Base-by-base conservation (phyloP, 208 protist species). In the Wallacemonas sp. region DNA sequence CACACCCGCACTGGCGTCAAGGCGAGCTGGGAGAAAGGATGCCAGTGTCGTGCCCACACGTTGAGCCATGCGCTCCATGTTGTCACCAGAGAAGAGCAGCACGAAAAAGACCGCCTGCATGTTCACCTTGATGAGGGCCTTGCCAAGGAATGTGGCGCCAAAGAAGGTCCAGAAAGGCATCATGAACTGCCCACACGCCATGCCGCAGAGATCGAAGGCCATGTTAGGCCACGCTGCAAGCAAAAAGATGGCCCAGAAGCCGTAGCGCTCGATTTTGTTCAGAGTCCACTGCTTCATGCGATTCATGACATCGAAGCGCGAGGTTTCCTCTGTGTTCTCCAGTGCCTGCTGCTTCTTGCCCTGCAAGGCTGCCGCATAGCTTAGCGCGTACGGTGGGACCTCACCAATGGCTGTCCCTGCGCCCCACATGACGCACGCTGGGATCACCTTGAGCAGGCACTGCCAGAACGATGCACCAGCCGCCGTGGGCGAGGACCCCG, bases 131-230 rank as follows among this genome's bases (percentile, higher is more conserved):
- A 96, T 82, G 28, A 97, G 47, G 19, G 94, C 97, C 72, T 99
- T 99, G 59, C 97, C 97, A 53, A 99, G 82, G 19, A 98, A 65
- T 4, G 96, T 98, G 34, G 97, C 97, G 14, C 83, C 84, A 68
- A 99, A 98, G 80, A 99, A 99, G 19, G 88, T 97, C 78, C 82
- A 95, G 68, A 99, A 98, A 19, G 97, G 97, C 74, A 99, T 97
- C 21, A 96, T 69, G 47, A 97, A 98, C 62, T 97, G 91, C 11
- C 97, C 97, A 71, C 96, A 99, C 30, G 94, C 94, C 75, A 99
- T 90, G 44, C 97, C 97, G 71, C 96, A 98, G 36, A 98, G 77
- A 79, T 99, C 97, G 70, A 98, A 99, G n/a, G 97, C 86, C 80
- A 97, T 97, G 69, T 99, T 99, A 28, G 97, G 97, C 81, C 97